Percentiles rank a stretch among this genome's conserved stretches.
These are phyloP conservation scores for Helminthosporium solani DNA, from an alignment of 2,329 filamentous ascomycete genomes.

Conservation along the genomic window DNA sequence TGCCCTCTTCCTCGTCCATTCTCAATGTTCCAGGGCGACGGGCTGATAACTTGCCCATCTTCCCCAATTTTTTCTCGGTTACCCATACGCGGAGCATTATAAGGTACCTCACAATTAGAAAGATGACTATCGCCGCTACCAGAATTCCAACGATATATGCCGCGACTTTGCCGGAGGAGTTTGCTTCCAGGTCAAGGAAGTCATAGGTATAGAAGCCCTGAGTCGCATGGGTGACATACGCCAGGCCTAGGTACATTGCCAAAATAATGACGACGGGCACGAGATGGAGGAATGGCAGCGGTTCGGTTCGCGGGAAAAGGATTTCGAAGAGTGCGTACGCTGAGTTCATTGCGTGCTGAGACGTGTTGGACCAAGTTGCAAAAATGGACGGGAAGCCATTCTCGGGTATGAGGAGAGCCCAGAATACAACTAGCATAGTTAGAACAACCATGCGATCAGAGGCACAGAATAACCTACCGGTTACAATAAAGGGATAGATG, in stretches of 20 bases:
- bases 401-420: slow-evolving; percentile 40
- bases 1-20: slow-evolving; percentile 18
- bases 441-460: slow-evolving; percentile 7
- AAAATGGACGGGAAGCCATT: slow-evolving; percentile 38
- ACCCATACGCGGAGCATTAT: slow-evolving; percentile 43
- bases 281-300: slow-evolving; percentile 66
- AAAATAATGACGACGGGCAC: slow-evolving; percentile 68
- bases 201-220: slow-evolving; percentile 74
- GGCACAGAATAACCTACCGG: slow-evolving; percentile 36
- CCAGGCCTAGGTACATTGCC: slow-evolving; percentile 69
- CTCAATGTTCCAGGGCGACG: slow-evolving; percentile 5
- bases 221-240: slow-evolving; percentile 69
- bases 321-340: slow-evolving; percentile 76
- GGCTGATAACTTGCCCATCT: slow-evolving; percentile 39
- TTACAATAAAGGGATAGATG: slow-evolving; percentile 47
- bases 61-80: slow-evolving; percentile 48
- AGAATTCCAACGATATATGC: slow-evolving; percentile 60
- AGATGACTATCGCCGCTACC: slow-evolving; percentile 42
- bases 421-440: slow-evolving; percentile 43
- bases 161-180: slow-evolving; percentile 58
- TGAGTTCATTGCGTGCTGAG: slow-evolving; percentile 73
- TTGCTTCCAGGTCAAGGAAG: slow-evolving; percentile 64
- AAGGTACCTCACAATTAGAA: slow-evolving; percentile 45
- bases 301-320: slow-evolving; percentile 63
- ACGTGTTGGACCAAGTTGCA: slow-evolving; percentile 60